Evolutionary conservation across 164 flowering plant genomes (phyloP).

Genomic region (Warburgia ugandensis): DNA sequence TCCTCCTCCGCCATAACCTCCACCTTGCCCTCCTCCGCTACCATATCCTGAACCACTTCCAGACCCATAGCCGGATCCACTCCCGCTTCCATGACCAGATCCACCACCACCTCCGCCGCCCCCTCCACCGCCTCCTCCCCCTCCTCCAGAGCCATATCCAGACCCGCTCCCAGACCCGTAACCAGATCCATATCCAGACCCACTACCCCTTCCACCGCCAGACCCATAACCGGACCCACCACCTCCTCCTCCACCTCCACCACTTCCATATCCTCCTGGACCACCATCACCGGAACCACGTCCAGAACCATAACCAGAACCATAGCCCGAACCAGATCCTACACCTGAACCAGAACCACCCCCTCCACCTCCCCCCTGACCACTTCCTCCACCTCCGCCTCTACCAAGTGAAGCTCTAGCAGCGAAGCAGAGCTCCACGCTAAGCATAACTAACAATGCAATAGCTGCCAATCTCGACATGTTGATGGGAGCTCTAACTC

Average conservation of each 20-base stretch:
- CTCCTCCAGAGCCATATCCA: constrained; percentile 7
- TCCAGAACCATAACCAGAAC: too few relatives aligned
- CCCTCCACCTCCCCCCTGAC: constrained; percentile 10
- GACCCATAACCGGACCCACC: constrained; percentile 10
- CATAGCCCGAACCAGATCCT: constrained; percentile 13
- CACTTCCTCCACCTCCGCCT: constrained; percentile 8
- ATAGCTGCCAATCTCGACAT: background rate
- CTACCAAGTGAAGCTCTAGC: constrained; percentile 6
- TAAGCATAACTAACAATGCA: constrained; percentile 13
- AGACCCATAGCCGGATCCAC: too few relatives aligned
- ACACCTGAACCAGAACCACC: constrained; percentile 6
- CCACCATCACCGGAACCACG: constrained; percentile 13
- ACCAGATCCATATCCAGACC: constrained; percentile 15
- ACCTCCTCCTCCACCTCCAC: constrained; percentile 11
- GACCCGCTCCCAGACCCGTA: constrained; percentile 6
- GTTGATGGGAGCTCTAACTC: too few relatives aligned
- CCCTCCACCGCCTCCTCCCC: too few relatives aligned
- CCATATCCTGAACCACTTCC: too few relatives aligned
- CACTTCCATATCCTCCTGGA: too few relatives aligned
- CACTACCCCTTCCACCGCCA: constrained; percentile 16
- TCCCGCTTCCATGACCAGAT: too few relatives aligned
- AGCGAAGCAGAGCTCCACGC: constrained; percentile 8
- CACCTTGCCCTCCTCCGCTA: too few relatives aligned
- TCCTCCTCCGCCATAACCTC: too few relatives aligned
- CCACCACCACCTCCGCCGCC: too few relatives aligned